A percentile compares a stretch with the other conserved stretches of the same genome.
Conservation (phyloP, 352 stramenopile genomes). For the Phytopythium montanum region DNA sequence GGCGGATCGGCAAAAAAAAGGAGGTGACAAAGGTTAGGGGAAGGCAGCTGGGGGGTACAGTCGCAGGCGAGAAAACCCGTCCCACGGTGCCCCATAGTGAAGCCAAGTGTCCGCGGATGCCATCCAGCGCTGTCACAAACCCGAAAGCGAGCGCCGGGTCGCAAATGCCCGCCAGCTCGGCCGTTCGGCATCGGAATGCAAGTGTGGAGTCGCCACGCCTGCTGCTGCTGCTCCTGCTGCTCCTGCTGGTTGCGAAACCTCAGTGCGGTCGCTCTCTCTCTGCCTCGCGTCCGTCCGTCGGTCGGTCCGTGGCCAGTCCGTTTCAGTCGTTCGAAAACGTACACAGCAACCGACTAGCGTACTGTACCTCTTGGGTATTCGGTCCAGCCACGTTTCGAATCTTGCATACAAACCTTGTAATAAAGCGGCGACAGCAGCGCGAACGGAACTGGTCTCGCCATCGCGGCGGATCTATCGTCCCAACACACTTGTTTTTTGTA, state of each 20-base stretch:
- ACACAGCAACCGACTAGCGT: not conserved
- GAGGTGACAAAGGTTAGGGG: not conserved
- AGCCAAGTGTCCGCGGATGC: not conserved
- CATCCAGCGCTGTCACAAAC: not conserved
- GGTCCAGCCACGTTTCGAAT: not conserved
- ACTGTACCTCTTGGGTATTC: not conserved
- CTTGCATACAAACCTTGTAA: not conserved
- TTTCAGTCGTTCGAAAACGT: not conserved
- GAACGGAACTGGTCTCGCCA: not conserved
- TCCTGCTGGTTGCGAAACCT: too few species aligned
- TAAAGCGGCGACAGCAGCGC: not conserved
- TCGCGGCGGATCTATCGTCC: not conserved
- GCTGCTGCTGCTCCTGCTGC: too few species aligned
- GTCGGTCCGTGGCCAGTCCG: too few species aligned
- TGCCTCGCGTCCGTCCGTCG: too few species aligned
- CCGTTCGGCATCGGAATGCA: not conserved
- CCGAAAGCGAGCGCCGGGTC: not conserved
- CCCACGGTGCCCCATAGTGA: conserved; percentile 1
- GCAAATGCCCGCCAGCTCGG: not conserved
- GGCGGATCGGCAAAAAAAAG: conserved; percentile 7
- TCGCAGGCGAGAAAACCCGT: conserved; percentile 6
- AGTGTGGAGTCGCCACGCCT: too few species aligned
- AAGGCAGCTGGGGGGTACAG: conserved; percentile 3
- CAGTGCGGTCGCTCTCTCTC: too few species aligned
- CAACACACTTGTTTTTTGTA: not conserved